Evolutionary conservation across 1,284 basidiomycete species (phyloP).

Genomic region (Coniferiporia sulphurascens): DNA sequence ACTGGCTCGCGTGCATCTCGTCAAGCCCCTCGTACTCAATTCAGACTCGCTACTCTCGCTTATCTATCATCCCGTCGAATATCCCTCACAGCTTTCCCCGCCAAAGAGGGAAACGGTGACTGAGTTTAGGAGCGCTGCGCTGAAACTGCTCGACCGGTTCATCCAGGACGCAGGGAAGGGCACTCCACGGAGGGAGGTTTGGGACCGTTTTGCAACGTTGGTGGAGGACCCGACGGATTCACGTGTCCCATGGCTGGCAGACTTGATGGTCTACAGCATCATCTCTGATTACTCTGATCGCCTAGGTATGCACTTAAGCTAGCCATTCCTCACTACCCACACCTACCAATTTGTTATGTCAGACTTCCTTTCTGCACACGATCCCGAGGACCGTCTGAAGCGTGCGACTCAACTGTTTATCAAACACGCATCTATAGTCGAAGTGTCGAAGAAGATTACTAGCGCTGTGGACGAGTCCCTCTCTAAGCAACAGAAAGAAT

Average conservation of each 20-base stretch:
- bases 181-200: conserved; percentile 49
- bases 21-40: conserved; percentile 30
- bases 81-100: conserved; percentile 38
- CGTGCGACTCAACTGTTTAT: conserved; percentile 63
- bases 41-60: conserved; percentile 29
- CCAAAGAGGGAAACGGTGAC: conserved; percentile 52
- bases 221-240: conserved; percentile 58
- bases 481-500: conserved; percentile 79
- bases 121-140: conserved; percentile 61
- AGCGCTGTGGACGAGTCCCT: conserved; percentile 73
- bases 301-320: conserved; percentile 45
- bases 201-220: conserved; percentile 58
- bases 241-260: conserved; percentile 65
- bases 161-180: conserved; percentile 49
- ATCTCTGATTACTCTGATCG: conserved; percentile 64
- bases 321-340: conserved; percentile 4
- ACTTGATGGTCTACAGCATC: conserved; percentile 61
- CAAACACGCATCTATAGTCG: conserved; percentile 68
- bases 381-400: conserved; percentile 53
- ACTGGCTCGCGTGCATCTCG: conserved; percentile 48
- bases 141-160: conserved; percentile 61
- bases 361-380: conserved; percentile 57
- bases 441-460: conserved; percentile 73
- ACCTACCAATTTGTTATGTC: conserved; percentile 13
- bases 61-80: conserved; percentile 43